A percentile compares a stretch with the other conserved stretches of the same genome.
phyloP scores from a whole-genome alignment of 805 yeast genomes.

The Grigorovia jiainica region DNA sequence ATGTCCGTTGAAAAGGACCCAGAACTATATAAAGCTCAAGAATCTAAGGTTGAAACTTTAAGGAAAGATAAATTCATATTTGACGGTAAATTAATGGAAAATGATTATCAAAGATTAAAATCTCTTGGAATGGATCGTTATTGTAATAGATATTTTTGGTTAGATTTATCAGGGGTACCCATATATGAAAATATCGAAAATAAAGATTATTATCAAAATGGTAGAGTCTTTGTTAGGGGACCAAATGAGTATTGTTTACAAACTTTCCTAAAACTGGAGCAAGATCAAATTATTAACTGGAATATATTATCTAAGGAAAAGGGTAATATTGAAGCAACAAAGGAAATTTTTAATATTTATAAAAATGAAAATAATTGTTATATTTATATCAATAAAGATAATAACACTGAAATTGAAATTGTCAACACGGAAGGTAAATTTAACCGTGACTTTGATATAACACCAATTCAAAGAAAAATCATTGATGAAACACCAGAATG shows the following conservation, averaged over 20 bases:
- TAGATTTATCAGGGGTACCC: constrained; percentile 78
- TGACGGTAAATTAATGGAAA: constrained; percentile 54
- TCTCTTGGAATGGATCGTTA: constrained; percentile 75
- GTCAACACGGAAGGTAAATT: constrained; percentile 15
- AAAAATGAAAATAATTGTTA: constrained; percentile 14
- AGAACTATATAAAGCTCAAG: constrained; percentile 19
- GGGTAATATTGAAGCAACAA: constrained; percentile 20
- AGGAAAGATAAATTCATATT: constrained; percentile 41
- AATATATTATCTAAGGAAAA: constrained; percentile 8
- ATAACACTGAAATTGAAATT: constrained; percentile 11
- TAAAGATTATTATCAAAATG: constrained; percentile 62
- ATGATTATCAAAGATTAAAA: constrained; percentile 69
- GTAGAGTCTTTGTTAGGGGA: constrained; percentile 86
- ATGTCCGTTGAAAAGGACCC: constrained; percentile 8
- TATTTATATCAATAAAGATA: constrained; percentile 10
- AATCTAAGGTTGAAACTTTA: constrained; percentile 30
- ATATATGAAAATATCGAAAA: constrained; percentile 33
- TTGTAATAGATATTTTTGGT: constrained; percentile 92
- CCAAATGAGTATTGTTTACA: constrained; percentile 48
- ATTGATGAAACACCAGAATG: constrained; percentile 59
- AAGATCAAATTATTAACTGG: constrained; percentile 26
- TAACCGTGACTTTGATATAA: constrained; percentile 11
- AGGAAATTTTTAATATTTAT: constrained; percentile 17
- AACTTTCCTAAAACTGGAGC: constrained; percentile 25
- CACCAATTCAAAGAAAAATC: constrained; percentile 44